phyloP scores from a whole-genome alignment of 169 alveolate species.

The Plasmodium vivax region DNA sequence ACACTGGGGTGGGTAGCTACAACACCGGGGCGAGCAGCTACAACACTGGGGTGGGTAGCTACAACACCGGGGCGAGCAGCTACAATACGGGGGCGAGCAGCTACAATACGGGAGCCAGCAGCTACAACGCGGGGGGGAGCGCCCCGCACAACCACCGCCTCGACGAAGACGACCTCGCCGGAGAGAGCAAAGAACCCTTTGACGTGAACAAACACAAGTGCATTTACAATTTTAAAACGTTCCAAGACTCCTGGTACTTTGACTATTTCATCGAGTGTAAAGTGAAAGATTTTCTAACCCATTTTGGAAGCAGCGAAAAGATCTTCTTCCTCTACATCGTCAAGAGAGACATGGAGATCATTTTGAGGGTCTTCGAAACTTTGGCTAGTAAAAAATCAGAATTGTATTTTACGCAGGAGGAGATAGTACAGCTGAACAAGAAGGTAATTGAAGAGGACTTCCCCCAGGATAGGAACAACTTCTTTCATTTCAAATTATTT shows the following conservation, averaged over 20 bases:
- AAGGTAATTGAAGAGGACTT: slow-evolving; percentile 31
- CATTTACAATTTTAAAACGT: slow-evolving; percentile 60
- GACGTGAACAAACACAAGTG: slow-evolving; percentile 36
- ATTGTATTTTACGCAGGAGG: slow-evolving; percentile 64
- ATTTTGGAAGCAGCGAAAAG: slow-evolving; percentile 27
- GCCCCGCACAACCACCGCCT: background rate
- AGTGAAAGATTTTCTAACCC: slow-evolving; percentile 11
- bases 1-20: background rate
- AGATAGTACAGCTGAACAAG: slow-evolving; percentile 40
- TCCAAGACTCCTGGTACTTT: slow-evolving; percentile 70
- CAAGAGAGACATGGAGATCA: slow-evolving; percentile 29
- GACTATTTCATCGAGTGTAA: slow-evolving; percentile 64
- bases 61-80: background rate
- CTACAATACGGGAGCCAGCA: background rate
- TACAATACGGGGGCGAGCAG: background rate
- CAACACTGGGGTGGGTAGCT: background rate
- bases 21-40: background rate
- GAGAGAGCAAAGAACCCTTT: background rate
- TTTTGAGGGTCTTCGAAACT: slow-evolving; percentile 28
- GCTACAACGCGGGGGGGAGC: background rate
- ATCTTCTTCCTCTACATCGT: slow-evolving; percentile 21
- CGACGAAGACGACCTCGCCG: background rate
- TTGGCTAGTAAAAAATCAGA: background rate
- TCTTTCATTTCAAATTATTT: slow-evolving; percentile 38
- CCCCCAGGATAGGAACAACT: slow-evolving; percentile 23